These are phyloP conservation scores for Sphaerulina vaccinii DNA, from an alignment of 2,329 filamentous ascomycete genomes.

Conservation along the genomic window DNA sequence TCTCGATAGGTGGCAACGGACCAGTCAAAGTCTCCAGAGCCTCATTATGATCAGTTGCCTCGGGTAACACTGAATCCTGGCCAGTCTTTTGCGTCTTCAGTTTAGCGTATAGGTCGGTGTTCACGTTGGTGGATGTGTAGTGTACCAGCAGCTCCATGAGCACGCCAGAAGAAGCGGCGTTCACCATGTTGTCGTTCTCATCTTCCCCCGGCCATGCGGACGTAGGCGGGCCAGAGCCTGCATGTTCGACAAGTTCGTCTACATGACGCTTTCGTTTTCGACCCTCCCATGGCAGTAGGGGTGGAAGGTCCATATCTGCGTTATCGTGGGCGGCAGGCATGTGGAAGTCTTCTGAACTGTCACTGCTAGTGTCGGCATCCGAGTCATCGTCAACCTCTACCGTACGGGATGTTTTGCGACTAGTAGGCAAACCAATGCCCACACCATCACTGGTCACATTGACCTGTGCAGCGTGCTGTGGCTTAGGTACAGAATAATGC, in stretches of 20 bases:
- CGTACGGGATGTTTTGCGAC: neutral
- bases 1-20: constrained; percentile 14
- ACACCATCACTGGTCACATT: neutral
- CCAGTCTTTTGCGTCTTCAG: neutral
- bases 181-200: neutral
- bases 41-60: neutral
- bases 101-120: neutral
- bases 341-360: constrained; percentile 33
- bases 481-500: neutral
- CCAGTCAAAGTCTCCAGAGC: constrained; percentile 13
- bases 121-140: neutral
- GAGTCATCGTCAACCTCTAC: constrained; percentile 10
- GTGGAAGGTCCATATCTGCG: constrained; percentile 26
- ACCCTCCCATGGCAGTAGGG: constrained; percentile 28
- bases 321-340: constrained; percentile 24
- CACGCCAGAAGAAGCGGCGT: neutral
- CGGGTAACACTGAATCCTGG: neutral
- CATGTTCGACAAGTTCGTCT: constrained; percentile 1
- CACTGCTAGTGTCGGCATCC: constrained; percentile 16
- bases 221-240: neutral
- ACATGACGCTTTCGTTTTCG: constrained; percentile 30
- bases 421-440: neutral
- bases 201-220: constrained; percentile 2
- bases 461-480: neutral
- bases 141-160: constrained; percentile 1